Base-by-base conservation (phyloP, 805 yeast genomes). In the Gaillardinia entomophila region DNA sequence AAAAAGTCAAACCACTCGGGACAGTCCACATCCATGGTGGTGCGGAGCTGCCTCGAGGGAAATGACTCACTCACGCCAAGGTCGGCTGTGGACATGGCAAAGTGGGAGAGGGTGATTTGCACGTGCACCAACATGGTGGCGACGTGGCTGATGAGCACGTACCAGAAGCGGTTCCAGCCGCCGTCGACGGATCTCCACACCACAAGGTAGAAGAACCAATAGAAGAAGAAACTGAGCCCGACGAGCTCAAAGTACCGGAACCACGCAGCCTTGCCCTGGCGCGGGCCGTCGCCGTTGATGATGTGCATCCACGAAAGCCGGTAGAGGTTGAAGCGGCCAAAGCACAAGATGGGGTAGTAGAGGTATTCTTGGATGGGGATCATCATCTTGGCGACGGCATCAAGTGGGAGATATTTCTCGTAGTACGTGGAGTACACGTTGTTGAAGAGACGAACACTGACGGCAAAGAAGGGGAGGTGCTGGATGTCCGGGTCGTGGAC, bases 1-100 rank as follows among this genome's bases (percentile, higher is more conserved):
- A 87, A 68, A 47, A 77, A 88, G 54, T 87, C 96, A 30, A 87
- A 68, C 96, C 96, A 87, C 40, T 75, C 80, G 2, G 96, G 96
- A 62, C 96, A 87, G 46, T 82, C 90, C 22, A 87, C 95, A 53
- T 87, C 96, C 96, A 87, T 88, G 3, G 96, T 87, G 2, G 96
- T 88, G 46, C 96, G 70, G 3, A 87, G 51, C 58, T 87, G 96
- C 42, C 92, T 71, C 38, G 82, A 79, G 0, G 80, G 75, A 49
- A 87, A 87, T 6, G 87, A 71, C 54, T 87, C 96, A 27, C 80
- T 71, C 6, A 76, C 72, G 1, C 96, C 96, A 12, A 87, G 61
- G 49, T 87, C 95, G 4, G 92, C 71, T 0, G 96, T 88, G 1
- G 95, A 83, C 95, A 87, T 88, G 24, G 95, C 95, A 63, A 87